Evolutionary conservation across 1,284 basidiomycete genomes (phyloP), one percentile per base, ranked within the genome.

Genomic region (Ganoderma lingzhi): DNA sequence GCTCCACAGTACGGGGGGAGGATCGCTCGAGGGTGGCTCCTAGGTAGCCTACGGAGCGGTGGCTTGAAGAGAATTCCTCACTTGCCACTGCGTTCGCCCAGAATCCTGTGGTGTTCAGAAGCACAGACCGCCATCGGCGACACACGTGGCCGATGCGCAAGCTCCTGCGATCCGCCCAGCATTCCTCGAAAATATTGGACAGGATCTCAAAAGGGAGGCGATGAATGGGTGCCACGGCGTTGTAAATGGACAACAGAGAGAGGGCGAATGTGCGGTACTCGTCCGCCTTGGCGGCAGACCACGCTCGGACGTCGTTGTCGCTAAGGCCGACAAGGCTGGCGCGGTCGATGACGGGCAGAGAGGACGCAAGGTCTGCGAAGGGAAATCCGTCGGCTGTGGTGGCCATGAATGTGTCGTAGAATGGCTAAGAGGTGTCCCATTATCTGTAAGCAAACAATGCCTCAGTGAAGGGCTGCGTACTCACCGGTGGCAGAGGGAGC

Each of bases 231-330:
- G 64, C 53, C 19, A 59, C 6, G 39, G 41, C 6, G 42, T 65
- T 65, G 53, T 42, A 53, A 3, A 65, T 58, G 3, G 42, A 30
- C 17, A 65, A 41, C 17, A 65, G 55, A 3, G 64, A 19, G 10
- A 65, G 55, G 5, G 64, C 64, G 6, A 45, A 45, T 3, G 9
- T n/a, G 10, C 64, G 64, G 9, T 65, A 48, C 17, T 65, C 64
- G 3, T 61, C 44, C 8, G 58, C 44, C 32, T n/a, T 59, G 9
- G 42, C 30, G 14, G 48, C 19, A 10, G 44, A 39, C 64, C 44
- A 60, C 17, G 30, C 32, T 14, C 58, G 42, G 4, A 60, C 32
- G 5, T 64, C 51, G 23, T 23, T 9, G 32, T 39, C 48, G 37
- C 6, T 4, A 6, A 53, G 48, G 9, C 63, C 63, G 12, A 30